Base-by-base conservation (phyloP, 2,329 filamentous ascomycete genomes). In the Diaporthe citrichinensis region DNA sequence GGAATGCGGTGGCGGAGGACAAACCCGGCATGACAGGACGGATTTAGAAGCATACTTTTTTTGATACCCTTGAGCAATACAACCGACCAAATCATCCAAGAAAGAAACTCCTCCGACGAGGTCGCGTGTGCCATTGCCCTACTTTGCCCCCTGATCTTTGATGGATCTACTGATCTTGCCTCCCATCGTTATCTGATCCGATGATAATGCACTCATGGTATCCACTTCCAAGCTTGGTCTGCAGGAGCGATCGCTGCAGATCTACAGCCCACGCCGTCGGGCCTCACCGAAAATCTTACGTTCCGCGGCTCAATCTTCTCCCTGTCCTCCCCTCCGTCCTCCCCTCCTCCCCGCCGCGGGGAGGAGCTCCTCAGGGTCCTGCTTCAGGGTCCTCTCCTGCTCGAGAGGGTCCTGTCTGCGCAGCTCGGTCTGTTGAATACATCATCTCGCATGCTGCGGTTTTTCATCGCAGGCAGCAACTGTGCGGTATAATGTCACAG, bases 241-340 rank as follows among this genome's bases (percentile, higher is more conserved):
- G 65, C 51, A 74, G 65, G 71, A 59, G 49, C 41, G 53, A 53
- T 31, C 65, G 62, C 53, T 23, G 28, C 25, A 39, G 73, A 75
- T 73, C 73, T 39, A 31, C n/a, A 72, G 65, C 59, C 61, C 46
- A 68, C 57, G 41, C 65, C 51, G 58, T 72, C 75, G 73, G 75
- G 58, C 59, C 68, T 72, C 51, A 49, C 75, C 73, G 75, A 75
- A 55, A 61, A 74, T 72, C 75, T 75, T 69, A 74, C 73, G 75
- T 75, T 74, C 36, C 20, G n/a, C 28, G 72, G 65, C 59, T 68
- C 46, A 57, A 59, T 36, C 23, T 72, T 74, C 44, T 61, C 59
- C 67, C 46, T 44, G 23, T 46, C 61, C 34, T 46, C 28, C 23
- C 44, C 61, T n/a, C 61, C 23, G 34, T 20, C 62, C 62, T 20